Conservation (phyloP, 148 eudicot genomes). For the Drosera capensis region DNA sequence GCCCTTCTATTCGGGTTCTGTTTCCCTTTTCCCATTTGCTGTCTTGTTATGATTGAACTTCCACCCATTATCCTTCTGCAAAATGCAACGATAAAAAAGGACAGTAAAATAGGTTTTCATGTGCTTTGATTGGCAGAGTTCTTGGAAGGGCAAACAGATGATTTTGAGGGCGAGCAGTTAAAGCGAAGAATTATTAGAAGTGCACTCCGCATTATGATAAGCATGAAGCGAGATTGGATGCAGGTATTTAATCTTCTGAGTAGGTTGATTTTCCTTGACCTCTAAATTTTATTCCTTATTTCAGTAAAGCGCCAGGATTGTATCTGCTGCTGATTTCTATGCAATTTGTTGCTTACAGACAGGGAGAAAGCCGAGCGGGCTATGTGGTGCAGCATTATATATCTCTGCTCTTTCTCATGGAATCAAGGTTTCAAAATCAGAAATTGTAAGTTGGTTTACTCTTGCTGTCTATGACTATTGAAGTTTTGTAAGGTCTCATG, state of each 20-base stretch:
- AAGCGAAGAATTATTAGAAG: too few species aligned
- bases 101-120: not conserved
- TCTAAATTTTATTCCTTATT: not conserved
- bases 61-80: too few species aligned
- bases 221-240: constrained; percentile 96
- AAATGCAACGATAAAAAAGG: too few species aligned
- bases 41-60: too few species aligned
- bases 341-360: constrained; percentile 33
- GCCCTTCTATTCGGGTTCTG: too few species aligned
- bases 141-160: constrained; percentile 20
- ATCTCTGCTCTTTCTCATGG: constrained; percentile 79
- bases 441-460: constrained; percentile 73
- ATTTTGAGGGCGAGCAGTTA: too few species aligned
- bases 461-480: too few species aligned
- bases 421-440: constrained; percentile 45
- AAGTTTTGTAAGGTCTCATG: too few species aligned
- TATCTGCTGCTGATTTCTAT: not conserved
- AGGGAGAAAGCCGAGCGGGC: constrained; percentile 88
- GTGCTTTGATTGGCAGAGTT: constrained; percentile 5
- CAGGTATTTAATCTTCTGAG: constrained; percentile 29
- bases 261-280: not conserved
- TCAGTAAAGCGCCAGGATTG: not conserved
- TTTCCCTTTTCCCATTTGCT: too few species aligned
- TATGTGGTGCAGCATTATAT: constrained; percentile 88
- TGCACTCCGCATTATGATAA: constrained; percentile 61